Evolutionary conservation across 2,329 filamentous ascomycete genomes (phyloP).

Genomic region (Ascochyta pisi): DNA sequence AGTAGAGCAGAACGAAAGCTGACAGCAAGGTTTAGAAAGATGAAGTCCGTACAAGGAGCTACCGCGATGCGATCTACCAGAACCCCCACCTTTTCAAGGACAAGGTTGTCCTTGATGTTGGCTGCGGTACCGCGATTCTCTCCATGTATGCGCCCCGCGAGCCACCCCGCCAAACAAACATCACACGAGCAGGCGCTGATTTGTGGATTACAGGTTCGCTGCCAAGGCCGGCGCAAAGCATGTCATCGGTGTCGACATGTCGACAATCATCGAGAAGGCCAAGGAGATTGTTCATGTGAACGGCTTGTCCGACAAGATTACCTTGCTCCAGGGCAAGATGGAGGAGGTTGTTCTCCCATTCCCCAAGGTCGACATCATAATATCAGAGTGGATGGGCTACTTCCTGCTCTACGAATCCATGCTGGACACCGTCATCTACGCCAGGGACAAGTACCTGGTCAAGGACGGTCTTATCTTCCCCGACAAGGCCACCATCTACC

Average conservation of each 20-base stretch:
- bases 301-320: slow-evolving; percentile 94
- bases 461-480: slow-evolving; percentile 95
- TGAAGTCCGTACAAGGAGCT: slow-evolving; percentile 94
- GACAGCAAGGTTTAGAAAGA: slow-evolving; percentile 73
- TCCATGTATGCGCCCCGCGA: slow-evolving; percentile 77
- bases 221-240: slow-evolving; percentile 96
- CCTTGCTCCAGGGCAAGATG: slow-evolving; percentile 98
- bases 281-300: slow-evolving; percentile 92
- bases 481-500: slow-evolving; percentile 97
- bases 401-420: slow-evolving; percentile 99
- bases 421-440: slow-evolving; percentile 97
- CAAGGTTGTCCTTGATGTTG: slow-evolving; percentile 94
- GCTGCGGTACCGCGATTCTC: slow-evolving; percentile 95
- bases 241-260: slow-evolving; percentile 99
- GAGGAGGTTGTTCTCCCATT: slow-evolving; percentile 94
- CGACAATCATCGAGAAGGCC: slow-evolving; percentile 98
- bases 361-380: slow-evolving; percentile 98
- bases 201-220: slow-evolving; percentile 75
- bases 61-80: slow-evolving; percentile 97
- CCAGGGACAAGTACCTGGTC: slow-evolving; percentile 87
- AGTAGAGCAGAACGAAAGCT: slow-evolving; percentile 10
- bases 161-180: slow-evolving; percentile 10
- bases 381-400: slow-evolving; percentile 99
- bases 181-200: slow-evolving; percentile 30
- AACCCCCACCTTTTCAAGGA: slow-evolving; percentile 94